These are phyloP conservation scores for Metarhizium album DNA, from an alignment of 2,329 filamentous ascomycete species.

Conservation along the genomic window DNA sequence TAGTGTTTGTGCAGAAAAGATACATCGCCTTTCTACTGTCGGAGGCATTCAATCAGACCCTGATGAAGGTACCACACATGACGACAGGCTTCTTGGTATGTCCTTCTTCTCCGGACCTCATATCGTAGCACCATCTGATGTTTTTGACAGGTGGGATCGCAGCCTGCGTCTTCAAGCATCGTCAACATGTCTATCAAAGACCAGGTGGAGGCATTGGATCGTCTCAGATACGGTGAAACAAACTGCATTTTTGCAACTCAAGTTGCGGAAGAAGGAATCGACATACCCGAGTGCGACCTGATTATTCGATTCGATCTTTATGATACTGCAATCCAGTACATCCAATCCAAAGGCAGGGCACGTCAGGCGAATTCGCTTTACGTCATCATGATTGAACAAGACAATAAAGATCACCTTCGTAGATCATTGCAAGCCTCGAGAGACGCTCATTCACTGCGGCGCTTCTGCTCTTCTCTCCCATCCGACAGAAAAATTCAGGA, in stretches of 20 bases:
- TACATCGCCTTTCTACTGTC: constrained; percentile 65
- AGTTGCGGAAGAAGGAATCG: constrained; percentile 57
- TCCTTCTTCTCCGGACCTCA: neutral
- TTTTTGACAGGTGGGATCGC: constrained; percentile 19
- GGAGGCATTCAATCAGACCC: constrained; percentile 49
- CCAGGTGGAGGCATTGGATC: constrained; percentile 63
- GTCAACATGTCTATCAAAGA: constrained; percentile 57
- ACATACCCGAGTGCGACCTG: constrained; percentile 57
- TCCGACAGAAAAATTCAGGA: constrained; percentile 50
- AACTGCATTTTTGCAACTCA: constrained; percentile 60
- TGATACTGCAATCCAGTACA: constrained; percentile 83
- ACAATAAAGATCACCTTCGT: constrained; percentile 50
- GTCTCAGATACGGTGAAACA: constrained; percentile 45
- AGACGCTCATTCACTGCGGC: constrained; percentile 54
- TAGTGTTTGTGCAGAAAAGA: constrained; percentile 76
- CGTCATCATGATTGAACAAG: constrained; percentile 69
- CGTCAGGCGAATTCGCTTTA: constrained; percentile 69
- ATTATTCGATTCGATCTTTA: constrained; percentile 77
- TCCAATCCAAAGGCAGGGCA: constrained; percentile 84
- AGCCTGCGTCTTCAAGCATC: constrained; percentile 31
- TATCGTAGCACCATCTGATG: neutral
- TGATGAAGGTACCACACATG: constrained; percentile 47
- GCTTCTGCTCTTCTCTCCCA: constrained; percentile 66
- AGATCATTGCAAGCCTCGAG: constrained; percentile 48
- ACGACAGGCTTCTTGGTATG: constrained; percentile 51